These are phyloP conservation scores for Elymus sibiricus DNA, from an alignment of 176 grass and related monocot species.

Conservation along the genomic window DNA sequence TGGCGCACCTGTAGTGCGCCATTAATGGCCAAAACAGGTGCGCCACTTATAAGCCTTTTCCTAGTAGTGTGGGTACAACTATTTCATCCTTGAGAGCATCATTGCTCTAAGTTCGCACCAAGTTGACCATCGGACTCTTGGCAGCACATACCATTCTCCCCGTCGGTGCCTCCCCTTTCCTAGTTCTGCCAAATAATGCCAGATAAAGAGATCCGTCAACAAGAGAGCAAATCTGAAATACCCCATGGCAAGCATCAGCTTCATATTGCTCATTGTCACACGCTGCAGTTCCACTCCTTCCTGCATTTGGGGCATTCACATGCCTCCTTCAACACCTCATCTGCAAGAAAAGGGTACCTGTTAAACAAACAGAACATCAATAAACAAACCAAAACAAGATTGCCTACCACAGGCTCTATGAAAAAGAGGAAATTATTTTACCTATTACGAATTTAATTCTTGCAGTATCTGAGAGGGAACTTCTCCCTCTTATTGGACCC, in stretches of 20 bases:
- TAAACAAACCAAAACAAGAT: neutral
- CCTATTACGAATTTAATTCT: slow-evolving; percentile 70
- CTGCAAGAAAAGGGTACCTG: slow-evolving; percentile 52
- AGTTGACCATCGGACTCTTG: slow-evolving; percentile 29
- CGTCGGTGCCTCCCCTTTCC: slow-evolving; percentile 51
- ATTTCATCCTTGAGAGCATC: slow-evolving; percentile 6
- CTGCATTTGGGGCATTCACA: slow-evolving; percentile 72
- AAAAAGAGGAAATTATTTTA: slow-evolving; percentile 1
- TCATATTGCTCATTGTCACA: slow-evolving; percentile 49
- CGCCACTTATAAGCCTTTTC: no score
- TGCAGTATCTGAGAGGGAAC: slow-evolving; percentile 65
- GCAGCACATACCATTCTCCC: slow-evolving; percentile 47
- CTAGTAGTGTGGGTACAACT: no score
- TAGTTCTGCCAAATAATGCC: slow-evolving; percentile 52
- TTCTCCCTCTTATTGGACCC: slow-evolving; percentile 38
- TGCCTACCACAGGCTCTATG: neutral
- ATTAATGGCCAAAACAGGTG: no score
- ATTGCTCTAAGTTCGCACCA: neutral
- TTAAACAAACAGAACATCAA: slow-evolving; percentile 5
- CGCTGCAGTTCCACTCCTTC: slow-evolving; percentile 57
- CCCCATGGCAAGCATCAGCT: neutral
- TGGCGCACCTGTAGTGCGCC: no score
- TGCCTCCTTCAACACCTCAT: slow-evolving; percentile 29
- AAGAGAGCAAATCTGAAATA: neutral
- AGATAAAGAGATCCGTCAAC: neutral